Percentiles rank a stretch among this genome's conserved stretches.
Evolutionary conservation across 192 early-diverging fungal genomes (phyloP).

Genomic region (Rhizophagus prolifer): DNA sequence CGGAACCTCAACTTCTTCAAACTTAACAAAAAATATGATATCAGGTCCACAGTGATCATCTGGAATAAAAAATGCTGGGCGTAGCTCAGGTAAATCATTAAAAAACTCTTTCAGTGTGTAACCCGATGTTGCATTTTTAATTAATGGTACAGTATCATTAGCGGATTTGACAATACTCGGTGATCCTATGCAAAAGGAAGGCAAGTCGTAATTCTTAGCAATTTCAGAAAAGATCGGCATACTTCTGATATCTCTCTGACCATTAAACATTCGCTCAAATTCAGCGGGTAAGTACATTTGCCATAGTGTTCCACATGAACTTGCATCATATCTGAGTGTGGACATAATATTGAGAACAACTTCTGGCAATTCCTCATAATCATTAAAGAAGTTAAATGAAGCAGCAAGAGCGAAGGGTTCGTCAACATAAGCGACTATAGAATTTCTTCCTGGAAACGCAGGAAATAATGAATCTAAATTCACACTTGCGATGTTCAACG

Average conservation of each 20-base stretch:
- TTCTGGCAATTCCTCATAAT: not conserved
- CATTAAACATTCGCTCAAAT: slow-evolving; percentile 16
- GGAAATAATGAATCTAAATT: too few species aligned
- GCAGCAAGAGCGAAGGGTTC: slow-evolving; percentile 6
- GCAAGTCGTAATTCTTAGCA: not conserved
- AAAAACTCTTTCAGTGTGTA: not conserved
- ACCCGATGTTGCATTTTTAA: not conserved
- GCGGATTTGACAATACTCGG: slow-evolving; percentile 5
- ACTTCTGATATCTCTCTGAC: not conserved
- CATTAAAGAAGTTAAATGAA: not conserved
- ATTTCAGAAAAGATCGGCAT: not conserved
- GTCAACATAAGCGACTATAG: too few species aligned
- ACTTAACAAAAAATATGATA: slow-evolving; percentile 17
- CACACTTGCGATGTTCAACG: too few species aligned
- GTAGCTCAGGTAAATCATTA: not conserved
- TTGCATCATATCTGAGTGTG: not conserved
- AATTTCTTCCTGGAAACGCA: too few species aligned
- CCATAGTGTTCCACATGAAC: not conserved
- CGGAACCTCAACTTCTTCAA: not conserved
- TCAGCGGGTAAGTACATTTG: not conserved
- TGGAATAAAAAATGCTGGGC: slow-evolving; percentile 8
- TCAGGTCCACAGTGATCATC: slow-evolving; percentile 13
- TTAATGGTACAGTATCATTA: not conserved
- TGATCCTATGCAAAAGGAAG: not conserved
- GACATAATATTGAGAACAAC: not conserved